Evolutionary conservation across 176 grass and related monocot species (phyloP), one percentile per base, ranked within the genome.

Genomic region (Cocos nucifera): DNA sequence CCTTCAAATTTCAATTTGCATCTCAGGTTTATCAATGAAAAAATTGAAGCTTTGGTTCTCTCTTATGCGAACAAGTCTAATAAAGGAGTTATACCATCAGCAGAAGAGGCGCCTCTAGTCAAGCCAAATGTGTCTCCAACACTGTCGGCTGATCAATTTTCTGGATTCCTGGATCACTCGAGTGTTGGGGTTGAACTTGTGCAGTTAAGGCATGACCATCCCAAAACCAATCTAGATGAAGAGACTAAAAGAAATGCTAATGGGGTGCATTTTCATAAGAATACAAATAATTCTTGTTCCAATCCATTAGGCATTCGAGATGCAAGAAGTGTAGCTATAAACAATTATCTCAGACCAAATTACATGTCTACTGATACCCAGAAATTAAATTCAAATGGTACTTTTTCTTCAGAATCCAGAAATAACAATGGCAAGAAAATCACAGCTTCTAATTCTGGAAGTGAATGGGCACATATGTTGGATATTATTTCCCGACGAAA

Each of bases 21-120:
- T 70, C 61, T n/a, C 82, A 98, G 94, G 79, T 93, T 98, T 82
- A 81, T 98, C 76, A 98, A 98, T 83, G 94, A 98, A 82, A 85
- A 78, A 64, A 89, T 98, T 53, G 94, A 93, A 85, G 77, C 71
- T 22, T 77, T 83, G 56, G 88, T 68, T 66, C 66, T 93, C 80
- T 92, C 89, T 69, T 68, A 59, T 57, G 74, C 65, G 28, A 89
- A 74, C 53, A 93, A 80, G 39, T 60, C 77, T 54, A 79, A 71
- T 29, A 98, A 85, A 73, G 66, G 58, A 89, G 51, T 76, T 56
- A 21, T 23, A 63, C 63, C 59, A 75, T 77, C 79, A 9, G 67
- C 63, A 57, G 82, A 82, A 64, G 54, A 72, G 72, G 72, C 12
- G 57, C 59, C 48, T 60, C 57, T 55, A 56, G 58, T 81, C 61